Evolutionary conservation across 345 rosid species (phyloP).

Genomic region (Euclidium syriacum): DNA sequence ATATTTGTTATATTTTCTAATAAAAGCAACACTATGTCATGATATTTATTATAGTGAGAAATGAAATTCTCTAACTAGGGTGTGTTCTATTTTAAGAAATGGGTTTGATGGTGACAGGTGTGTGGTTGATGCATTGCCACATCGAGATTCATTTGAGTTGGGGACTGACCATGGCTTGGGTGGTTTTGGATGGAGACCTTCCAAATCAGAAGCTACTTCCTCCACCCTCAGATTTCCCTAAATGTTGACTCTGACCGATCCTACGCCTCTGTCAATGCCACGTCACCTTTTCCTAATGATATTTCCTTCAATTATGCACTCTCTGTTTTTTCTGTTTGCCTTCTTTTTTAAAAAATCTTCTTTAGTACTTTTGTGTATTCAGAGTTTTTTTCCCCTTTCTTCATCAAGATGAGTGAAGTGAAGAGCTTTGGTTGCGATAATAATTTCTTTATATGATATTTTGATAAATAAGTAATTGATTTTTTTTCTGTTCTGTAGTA

Average conservation of each 20-base stretch:
- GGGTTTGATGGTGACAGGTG: conserved; percentile 38
- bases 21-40: no score
- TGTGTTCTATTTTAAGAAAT: not conserved
- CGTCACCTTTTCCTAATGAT: not conserved
- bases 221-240: conserved; percentile 71
- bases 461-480: not conserved
- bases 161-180: conserved; percentile 76
- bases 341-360: not conserved
- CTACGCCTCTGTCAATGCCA: conserved; percentile 4
- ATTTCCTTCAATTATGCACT: not conserved
- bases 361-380: conserved; percentile 4
- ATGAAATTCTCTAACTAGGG: not conserved
- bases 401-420: conserved; percentile 3
- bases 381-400: not conserved
- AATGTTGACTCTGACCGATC: conserved; percentile 42
- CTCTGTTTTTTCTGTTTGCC: not conserved
- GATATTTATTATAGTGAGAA: no score
- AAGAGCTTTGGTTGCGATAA: conserved; percentile 5
- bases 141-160: conserved; percentile 65
- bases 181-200: conserved; percentile 53
- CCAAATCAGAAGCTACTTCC: conserved; percentile 64
- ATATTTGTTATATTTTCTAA: no score
- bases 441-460: not conserved
- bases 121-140: conserved; percentile 81
- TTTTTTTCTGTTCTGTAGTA: conserved; percentile 8